Base-by-base conservation (phyloP, 495 filamentous ascomycete species). In the Parachaetomium inaequale region DNA sequence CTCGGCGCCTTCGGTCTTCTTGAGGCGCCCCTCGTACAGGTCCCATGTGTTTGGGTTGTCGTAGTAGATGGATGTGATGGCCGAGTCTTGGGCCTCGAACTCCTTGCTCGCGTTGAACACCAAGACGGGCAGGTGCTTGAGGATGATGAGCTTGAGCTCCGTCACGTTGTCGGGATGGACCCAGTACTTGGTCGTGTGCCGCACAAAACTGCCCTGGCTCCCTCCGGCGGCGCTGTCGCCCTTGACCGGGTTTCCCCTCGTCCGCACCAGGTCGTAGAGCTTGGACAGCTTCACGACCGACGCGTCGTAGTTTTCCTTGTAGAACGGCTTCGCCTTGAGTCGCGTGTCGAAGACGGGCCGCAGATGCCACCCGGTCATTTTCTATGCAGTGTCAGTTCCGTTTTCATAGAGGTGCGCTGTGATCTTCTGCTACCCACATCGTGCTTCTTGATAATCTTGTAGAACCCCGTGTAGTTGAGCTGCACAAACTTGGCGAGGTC, bases 391-490 rank as follows among this genome's bases (percentile, higher is more conserved):
- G 70, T 78, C 63, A 76, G 73, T 67, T 5, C 19, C 36, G 3
- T n/a, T 11, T 12, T 6, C 21, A 2, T 38, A 12, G 7, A 25
- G 3, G 1, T 19, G n/a, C 15, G 14, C 4, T 12, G 4, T 55
- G 6, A 3, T 4, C 1, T 3, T 53, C 2, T 23, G 1, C 19
- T 7, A 83, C 89, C 57, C 76, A 94, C 91, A 81, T 99, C 94
- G 74, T 99, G 94, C 79, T 99, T 99, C 80, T 99, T 99, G 72
- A 99, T 96, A 68, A 99, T 99, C 80, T 99, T 99, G 80, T 97
- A 95, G 70, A 99, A 99, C 0, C 95, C 94, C 1, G 93, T 97
- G 70, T 99, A 99, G 75, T 99, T 99, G 71, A 99, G 77, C 76
- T 97, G 93, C 6, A 94, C 95, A 68, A 97, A 99, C 76, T 98